Evolutionary conservation across 2,329 filamentous ascomycete genomes (phyloP), one percentile per base, ranked within the genome.

Genomic region (Mycocentrospora acerina): DNA sequence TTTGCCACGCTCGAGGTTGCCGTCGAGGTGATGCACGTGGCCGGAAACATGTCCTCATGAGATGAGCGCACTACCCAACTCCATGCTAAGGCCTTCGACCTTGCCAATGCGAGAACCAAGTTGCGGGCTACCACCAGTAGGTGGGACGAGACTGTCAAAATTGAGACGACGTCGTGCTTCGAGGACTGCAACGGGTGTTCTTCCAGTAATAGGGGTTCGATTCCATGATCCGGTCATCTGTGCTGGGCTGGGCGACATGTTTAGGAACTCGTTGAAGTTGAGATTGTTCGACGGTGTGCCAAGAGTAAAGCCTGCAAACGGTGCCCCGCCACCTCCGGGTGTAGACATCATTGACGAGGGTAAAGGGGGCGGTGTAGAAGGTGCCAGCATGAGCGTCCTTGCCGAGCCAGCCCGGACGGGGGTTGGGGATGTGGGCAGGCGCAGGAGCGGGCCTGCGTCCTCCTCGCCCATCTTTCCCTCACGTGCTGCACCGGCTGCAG

Each of bases 201-300:
- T 88, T 13, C 64, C 62, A 7, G 72, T 70, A 12, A 71, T 72
- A 13, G 81, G 81, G 24, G 81, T 83, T 22, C 78, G 74, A 22
- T 71, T 71, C 87, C 90, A 96, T 8, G 83, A 79, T 53, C 83
- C 88, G 19, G 48, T 47, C 18, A 57, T 49, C 71, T 96, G 93
- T 17, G 89, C 93, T 14, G 93, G 93, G 60, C 89, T 95, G 0
- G 93, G 93, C 6, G 93, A 95, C 65, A 97, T 91, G 70, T 97
- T 96, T 63, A 97, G 85, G 69, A 95, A 98, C 64, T 98, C 93
- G 35, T 90, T 82, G 71, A 97, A 95, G 71, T 97, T 94, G 68
- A 97, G 94, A 32, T 76, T 80, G 60, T 90, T 86, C 12, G 85
- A 85, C 0, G 91, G 91, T 1, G 91, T 97, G 48, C 81, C 83